These are phyloP conservation scores for Neurospora sp. DNA, from an alignment of 495 filamentous ascomycete genomes.

Conservation along the genomic window DNA sequence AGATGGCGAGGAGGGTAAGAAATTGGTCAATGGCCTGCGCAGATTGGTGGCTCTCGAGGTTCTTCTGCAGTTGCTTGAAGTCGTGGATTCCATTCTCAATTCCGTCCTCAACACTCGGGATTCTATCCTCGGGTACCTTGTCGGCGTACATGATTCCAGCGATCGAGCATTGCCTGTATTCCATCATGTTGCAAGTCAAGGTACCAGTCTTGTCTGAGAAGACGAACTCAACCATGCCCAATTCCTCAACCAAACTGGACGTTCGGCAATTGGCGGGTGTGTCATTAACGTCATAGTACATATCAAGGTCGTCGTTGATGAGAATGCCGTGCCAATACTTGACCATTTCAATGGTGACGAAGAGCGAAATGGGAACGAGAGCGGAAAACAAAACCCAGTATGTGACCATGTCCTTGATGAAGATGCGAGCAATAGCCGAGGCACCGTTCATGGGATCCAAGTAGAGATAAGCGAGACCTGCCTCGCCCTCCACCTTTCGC, in stretches of 20 bases:
- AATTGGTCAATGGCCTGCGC: conserved; percentile 77
- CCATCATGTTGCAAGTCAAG: conserved; percentile 98
- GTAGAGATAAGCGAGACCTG: conserved; percentile 60
- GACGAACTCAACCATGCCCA: conserved; percentile 97
- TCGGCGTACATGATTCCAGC: conserved; percentile 90
- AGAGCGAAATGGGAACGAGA: conserved; percentile 91
- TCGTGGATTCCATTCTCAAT: conserved; percentile 76
- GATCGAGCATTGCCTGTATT: conserved; percentile 92
- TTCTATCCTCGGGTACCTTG: conserved; percentile 83
- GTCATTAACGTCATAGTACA: conserved; percentile 93
- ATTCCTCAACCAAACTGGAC: conserved; percentile 90
- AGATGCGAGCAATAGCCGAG: conserved; percentile 57
- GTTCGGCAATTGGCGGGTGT: conserved; percentile 94
- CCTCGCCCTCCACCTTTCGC: conserved; percentile 42
- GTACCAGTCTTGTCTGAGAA: conserved; percentile 99
- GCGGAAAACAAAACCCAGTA: conserved; percentile 99
- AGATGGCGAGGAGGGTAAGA: conserved; percentile 76
- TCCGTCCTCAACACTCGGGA: conserved; percentile 65
- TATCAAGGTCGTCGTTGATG: conserved; percentile 95
- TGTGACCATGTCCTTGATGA: conserved; percentile 91
- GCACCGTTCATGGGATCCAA: conserved; percentile 37
- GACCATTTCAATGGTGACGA: conserved; percentile 95
- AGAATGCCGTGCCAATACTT: conserved; percentile 97
- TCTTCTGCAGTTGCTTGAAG: conserved; percentile 66
- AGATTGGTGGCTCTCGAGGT: conserved; percentile 57